Evolutionary conservation across 345 rosid species (phyloP).

Genomic region (Pelargonium nanum): DNA sequence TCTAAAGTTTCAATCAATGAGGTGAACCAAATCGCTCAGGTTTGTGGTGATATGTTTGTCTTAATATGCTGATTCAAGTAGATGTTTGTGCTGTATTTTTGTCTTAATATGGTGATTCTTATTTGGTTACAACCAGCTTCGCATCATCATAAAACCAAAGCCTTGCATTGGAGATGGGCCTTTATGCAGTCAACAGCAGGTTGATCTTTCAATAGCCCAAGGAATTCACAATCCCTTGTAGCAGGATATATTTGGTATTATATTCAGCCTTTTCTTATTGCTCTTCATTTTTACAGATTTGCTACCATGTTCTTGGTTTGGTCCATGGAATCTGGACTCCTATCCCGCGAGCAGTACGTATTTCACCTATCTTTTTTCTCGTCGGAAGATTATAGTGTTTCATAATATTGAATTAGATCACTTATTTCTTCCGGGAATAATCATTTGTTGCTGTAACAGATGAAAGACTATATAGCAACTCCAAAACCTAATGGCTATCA

Average conservation of each 20-base stretch:
- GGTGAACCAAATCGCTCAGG: slow-evolving; percentile 97
- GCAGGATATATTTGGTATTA: background rate
- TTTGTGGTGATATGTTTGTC: slow-evolving; percentile 26
- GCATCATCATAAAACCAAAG: slow-evolving; percentile 81
- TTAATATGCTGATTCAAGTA: no score
- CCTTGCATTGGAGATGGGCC: slow-evolving; percentile 62
- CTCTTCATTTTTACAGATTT: slow-evolving; percentile 55
- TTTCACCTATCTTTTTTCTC: slow-evolving; percentile 2
- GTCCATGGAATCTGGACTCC: slow-evolving; percentile 98
- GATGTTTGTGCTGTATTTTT: background rate
- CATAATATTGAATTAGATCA: no score
- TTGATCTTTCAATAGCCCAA: slow-evolving; percentile 16
- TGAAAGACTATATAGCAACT: slow-evolving; percentile 97
- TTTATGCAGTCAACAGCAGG: slow-evolving; percentile 87
- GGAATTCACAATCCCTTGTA: background rate
- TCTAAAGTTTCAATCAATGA: slow-evolving; percentile 72
- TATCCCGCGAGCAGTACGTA: slow-evolving; percentile 75
- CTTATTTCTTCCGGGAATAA: background rate
- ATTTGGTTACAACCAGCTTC: slow-evolving; percentile 38
- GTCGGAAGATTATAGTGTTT: background rate
- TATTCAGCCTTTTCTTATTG: background rate
- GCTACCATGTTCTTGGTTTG: slow-evolving; percentile 91
- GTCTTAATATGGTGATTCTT: background rate
- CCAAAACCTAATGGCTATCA: slow-evolving; percentile 98
- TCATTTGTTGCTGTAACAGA: slow-evolving; percentile 33